A percentile compares a stretch with the other conserved stretches of the same genome.
phyloP scores from a whole-genome alignment of 2,329 filamentous ascomycete genomes.

The Ophiocordyceps sinensis region DNA sequence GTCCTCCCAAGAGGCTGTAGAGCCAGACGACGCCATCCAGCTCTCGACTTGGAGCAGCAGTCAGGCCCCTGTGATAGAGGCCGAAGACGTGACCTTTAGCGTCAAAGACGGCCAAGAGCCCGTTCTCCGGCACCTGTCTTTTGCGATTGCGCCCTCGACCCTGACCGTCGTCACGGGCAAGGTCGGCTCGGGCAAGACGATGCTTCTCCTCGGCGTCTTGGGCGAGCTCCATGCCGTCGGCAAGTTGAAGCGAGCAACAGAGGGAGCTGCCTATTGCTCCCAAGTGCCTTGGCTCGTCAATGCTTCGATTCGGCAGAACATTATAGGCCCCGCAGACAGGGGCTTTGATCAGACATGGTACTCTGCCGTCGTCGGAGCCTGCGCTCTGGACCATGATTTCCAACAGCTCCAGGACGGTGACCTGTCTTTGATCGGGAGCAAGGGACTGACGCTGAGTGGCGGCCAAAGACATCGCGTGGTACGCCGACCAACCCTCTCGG shows the following conservation, averaged over 20 bases:
- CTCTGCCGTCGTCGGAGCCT: constrained; percentile 2
- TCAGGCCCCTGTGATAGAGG: neutral
- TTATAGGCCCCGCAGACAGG: constrained; percentile 1
- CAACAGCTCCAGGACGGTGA: constrained; percentile 5
- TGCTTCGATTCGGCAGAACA: constrained; percentile 5
- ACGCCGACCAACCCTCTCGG: neutral
- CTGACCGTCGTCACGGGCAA: constrained; percentile 7
- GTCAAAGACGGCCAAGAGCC: neutral
- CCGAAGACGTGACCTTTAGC: neutral
- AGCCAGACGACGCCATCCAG: neutral
- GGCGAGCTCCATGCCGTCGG: constrained; percentile 4
- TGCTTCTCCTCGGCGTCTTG: constrained; percentile 4
- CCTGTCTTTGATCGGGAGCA: neutral
- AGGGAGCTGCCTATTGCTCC: constrained; percentile 5
- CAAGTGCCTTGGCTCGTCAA: constrained; percentile 8
- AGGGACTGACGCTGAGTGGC: neutral
- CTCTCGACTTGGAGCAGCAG: neutral
- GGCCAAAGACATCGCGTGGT: constrained; percentile 1
- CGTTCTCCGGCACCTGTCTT: neutral
- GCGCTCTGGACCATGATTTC: constrained; percentile 5
- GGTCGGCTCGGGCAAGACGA: constrained; percentile 8
- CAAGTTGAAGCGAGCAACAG: neutral
- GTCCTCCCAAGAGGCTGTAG: neutral
- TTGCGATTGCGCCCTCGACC: constrained; percentile 1
- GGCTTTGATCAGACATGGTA: constrained; percentile 6